phyloP scores from a whole-genome alignment of 2,329 filamentous ascomycete species.

The Diaporthe vexans region DNA sequence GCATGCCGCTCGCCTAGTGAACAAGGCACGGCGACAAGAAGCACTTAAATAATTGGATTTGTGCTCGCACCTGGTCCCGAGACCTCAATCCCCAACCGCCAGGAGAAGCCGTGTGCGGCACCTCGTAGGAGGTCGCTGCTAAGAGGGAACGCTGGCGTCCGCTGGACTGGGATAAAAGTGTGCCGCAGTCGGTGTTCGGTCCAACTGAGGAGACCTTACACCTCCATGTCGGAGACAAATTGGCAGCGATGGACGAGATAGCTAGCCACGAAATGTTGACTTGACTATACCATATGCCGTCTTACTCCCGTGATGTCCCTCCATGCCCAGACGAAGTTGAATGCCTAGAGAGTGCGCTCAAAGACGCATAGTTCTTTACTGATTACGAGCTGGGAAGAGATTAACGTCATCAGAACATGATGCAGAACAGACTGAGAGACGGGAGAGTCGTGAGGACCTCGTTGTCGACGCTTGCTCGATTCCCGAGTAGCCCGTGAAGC shows the following conservation, averaged over 20 bases:
- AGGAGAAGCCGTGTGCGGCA: not conserved
- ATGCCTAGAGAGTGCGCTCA: not conserved
- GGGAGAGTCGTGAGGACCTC: not conserved
- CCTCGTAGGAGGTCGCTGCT: too few species aligned
- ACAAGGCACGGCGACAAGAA: rapidly evolving
- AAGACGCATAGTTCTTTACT: not conserved
- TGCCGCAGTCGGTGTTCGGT: too few species aligned
- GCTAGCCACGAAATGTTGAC: not conserved
- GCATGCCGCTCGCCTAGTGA: not conserved
- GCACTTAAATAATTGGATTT: not conserved
- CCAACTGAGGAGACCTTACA: not conserved
- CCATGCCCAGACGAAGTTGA: not conserved
- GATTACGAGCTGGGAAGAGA: not conserved
- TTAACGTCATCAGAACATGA: not conserved
- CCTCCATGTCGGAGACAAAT: not conserved
- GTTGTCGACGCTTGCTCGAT: not conserved
- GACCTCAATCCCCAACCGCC: too few species aligned
- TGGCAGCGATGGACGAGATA: not conserved
- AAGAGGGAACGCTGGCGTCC: too few species aligned
- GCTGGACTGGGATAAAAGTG: not conserved
- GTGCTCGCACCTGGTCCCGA: not conserved
- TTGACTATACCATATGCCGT: not conserved
- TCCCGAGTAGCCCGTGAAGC: not conserved
- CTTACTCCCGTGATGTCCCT: too few species aligned
- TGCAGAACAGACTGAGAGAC: not conserved